Conservation (phyloP, 2,329 filamentous ascomycete species). For the Thelonectria rubi region DNA sequence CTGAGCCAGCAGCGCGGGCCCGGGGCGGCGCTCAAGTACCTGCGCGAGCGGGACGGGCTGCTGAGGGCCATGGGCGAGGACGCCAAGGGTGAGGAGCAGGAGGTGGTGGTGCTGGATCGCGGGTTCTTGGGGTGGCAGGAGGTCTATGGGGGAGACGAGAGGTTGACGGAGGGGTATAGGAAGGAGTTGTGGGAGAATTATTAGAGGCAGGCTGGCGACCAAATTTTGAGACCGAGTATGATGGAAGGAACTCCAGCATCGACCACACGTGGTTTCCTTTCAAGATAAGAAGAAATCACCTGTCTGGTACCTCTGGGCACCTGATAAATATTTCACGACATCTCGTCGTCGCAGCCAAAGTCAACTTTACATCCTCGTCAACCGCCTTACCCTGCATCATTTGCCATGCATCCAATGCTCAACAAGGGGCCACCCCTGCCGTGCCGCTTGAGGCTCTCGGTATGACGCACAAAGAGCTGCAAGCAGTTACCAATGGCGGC, state of each 20-base stretch:
- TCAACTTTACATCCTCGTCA: conserved; percentile 6
- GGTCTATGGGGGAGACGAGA: conserved; percentile 77
- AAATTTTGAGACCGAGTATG: neutral
- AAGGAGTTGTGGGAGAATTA: conserved; percentile 84
- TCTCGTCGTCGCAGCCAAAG: no score
- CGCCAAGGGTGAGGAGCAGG: conserved; percentile 60
- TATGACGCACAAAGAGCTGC: conserved; percentile 18
- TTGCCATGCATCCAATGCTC: neutral
- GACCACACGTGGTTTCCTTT: no score
- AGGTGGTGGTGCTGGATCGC: conserved; percentile 81
- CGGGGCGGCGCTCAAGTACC: conserved; percentile 80
- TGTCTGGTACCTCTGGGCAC: no score
- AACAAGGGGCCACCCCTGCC: conserved; percentile 6
- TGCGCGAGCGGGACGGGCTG: conserved; percentile 71
- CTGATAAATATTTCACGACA: no score
- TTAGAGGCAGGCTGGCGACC: conserved; percentile 30
- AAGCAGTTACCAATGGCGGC: conserved; percentile 13
- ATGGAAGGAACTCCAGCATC: no score
- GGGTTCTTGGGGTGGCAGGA: conserved; percentile 94
- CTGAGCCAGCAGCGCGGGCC: conserved; percentile 92
- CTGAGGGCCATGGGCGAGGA: conserved; percentile 45
- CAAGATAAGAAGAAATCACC: no score
- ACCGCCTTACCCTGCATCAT: neutral
- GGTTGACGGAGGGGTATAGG: conserved; percentile 83
- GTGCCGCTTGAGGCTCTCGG: neutral